Base-by-base conservation (phyloP, 306 rosid genomes). In the Cicer bijugum region DNA sequence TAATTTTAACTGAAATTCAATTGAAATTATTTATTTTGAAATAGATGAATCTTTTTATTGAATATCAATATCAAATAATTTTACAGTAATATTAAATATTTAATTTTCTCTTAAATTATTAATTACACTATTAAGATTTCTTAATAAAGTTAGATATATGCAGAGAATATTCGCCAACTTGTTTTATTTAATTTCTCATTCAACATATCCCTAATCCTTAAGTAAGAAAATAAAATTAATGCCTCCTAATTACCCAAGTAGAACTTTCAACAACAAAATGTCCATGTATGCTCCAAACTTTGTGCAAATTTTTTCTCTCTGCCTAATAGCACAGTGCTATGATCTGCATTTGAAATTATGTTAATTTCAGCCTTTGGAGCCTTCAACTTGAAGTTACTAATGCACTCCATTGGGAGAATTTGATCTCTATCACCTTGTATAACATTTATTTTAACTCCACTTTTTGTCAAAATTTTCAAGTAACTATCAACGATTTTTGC, bases 351-450 rank as follows among this genome's bases (percentile, higher is more conserved):
- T 62, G 69, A 77, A 57, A 93, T 67, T 45, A 87, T 71, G 82
- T 78, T 57, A 37, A 90, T 19, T 75, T 82, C 85, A 74, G 85
- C 87, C 33, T 84, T 51, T 15, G 90, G 89, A 81, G 82, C 85
- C 81, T 74, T 77, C 73, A 57, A 56, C 83, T 85, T 86, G 61
- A 90, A 70, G 67, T 76, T 86, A 10, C 62, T 45, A 59, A 75
- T 75, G 81, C 93, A 89, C 68, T 89, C 88, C 46, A 66, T 6
- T 0, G 96, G 93, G 3, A 88, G 86, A 59, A 88, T 81, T 14
- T 39, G 39, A 77, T 90, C 98, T 72, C 59, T 8, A 60, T 90
- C 91, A 50, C 98, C 97, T 38, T 85, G 97, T 69, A 84, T 50
- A 2, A 89, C 88, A 80, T 16, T 64, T 6, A 93, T 82, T 77